These are phyloP conservation scores for Tagetes erecta DNA, from an alignment of 129 eudicot species.

Conservation along the genomic window DNA sequence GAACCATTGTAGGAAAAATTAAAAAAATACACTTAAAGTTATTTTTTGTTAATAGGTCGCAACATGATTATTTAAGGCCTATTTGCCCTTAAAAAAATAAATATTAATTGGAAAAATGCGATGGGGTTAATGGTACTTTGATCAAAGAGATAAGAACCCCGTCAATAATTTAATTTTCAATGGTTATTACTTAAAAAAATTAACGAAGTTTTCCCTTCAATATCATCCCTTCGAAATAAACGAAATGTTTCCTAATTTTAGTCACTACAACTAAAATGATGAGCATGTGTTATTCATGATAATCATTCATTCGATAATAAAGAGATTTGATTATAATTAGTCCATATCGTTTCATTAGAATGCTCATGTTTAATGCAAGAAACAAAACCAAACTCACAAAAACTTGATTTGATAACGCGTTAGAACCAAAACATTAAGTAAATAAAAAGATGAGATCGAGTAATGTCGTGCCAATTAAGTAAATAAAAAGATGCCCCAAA, in stretches of 20 bases:
- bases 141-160: conserved; percentile 5
- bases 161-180: conserved; percentile 9
- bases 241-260: not conserved
- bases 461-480: no score
- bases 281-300: not conserved
- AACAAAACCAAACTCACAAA: not conserved
- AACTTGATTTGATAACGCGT: not conserved
- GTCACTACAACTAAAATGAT: not conserved
- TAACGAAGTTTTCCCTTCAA: no score
- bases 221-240: not conserved
- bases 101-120: conserved; percentile 1
- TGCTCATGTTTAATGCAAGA: not conserved
- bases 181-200: not conserved
- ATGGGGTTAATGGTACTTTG: conserved; percentile 16
- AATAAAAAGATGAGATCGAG: no score
- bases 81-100: not conserved
- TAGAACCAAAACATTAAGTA: not conserved
- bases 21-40: no score
- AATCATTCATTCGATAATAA: not conserved
- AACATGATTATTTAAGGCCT: no score
- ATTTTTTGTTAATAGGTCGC: no score
- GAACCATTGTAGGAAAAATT: no score
- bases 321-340: not conserved
- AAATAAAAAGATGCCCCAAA: no score
- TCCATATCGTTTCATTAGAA: not conserved